Conservation (phyloP, 2,329 filamentous ascomycete genomes). For the Talaromyces sp. region DNA sequence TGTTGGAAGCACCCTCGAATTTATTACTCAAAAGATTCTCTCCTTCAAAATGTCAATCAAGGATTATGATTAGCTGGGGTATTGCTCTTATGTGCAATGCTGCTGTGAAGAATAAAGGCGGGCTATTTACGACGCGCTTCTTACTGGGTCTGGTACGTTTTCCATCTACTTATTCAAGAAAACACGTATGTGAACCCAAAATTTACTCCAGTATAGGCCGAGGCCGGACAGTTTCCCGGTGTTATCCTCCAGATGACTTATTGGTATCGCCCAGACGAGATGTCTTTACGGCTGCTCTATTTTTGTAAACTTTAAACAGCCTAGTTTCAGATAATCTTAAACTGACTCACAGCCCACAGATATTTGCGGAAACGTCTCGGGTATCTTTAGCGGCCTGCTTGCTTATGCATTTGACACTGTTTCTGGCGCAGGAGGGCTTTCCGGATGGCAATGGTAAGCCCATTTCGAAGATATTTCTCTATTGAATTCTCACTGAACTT, state of each 20-base stretch:
- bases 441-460: slow-evolving; percentile 22
- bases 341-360: slow-evolving; percentile 17
- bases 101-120: slow-evolving; percentile 33
- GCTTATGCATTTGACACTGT: slow-evolving; percentile 40
- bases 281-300: slow-evolving; percentile 38
- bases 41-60: slow-evolving; percentile 5
- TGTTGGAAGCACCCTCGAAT: slow-evolving; percentile 19
- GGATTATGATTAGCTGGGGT: slow-evolving; percentile 20
- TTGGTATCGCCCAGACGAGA: slow-evolving; percentile 45
- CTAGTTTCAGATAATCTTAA: slow-evolving; percentile 10
- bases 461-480: not conserved
- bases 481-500: not conserved
- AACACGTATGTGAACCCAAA: not conserved
- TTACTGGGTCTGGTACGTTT: slow-evolving; percentile 33
- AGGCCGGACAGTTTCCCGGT: slow-evolving; percentile 40
- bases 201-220: slow-evolving; percentile 13
- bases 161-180: not conserved
- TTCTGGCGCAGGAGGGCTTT: slow-evolving; percentile 28
- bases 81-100: slow-evolving; percentile 31
- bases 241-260: slow-evolving; percentile 38
- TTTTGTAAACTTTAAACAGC: slow-evolving; percentile 33
- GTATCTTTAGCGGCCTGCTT: slow-evolving; percentile 38
- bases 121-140: slow-evolving; percentile 35
- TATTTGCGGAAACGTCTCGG: slow-evolving; percentile 36
- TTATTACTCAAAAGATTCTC: slow-evolving; percentile 6